A percentile compares a stretch with the other conserved stretches of the same genome.
phyloP scores from a whole-genome alignment of 306 rosid species.

The Argentina anserina region DNA sequence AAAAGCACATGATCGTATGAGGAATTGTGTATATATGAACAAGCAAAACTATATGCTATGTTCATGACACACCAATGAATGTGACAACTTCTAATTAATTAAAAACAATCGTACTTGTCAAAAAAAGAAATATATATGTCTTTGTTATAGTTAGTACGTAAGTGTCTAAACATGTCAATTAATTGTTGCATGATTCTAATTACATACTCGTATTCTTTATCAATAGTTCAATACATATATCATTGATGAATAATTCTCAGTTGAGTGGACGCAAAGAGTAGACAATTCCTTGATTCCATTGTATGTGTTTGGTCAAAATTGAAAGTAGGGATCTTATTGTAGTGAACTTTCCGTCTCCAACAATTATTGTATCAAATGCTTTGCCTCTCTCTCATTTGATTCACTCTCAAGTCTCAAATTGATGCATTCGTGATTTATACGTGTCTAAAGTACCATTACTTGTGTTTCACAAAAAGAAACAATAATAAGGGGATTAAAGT shows the following conservation, averaged over 20 bases:
- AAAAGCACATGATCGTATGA: background rate
- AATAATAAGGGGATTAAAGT: background rate
- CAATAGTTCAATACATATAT: background rate
- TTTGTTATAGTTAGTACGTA: background rate
- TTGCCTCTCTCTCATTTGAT: background rate
- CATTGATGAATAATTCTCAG: background rate
- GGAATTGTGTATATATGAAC: background rate
- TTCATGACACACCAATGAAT: background rate
- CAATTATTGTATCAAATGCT: slow-evolving; percentile 17
- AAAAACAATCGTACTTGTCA: background rate
- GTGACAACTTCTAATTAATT: background rate
- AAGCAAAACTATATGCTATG: background rate
- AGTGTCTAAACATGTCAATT: background rate
- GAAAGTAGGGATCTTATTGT: background rate
- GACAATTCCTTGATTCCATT: slow-evolving; percentile 9
- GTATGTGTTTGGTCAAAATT: background rate
- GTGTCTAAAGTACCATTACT: slow-evolving; percentile 1
- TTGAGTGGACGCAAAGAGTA: slow-evolving; percentile 2
- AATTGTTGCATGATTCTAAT: background rate
- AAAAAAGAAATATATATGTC: background rate
- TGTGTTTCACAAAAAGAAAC: slow-evolving; percentile 1
- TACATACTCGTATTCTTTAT: background rate
- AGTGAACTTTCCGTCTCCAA: slow-evolving; percentile 22
- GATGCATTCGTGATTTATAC: background rate
- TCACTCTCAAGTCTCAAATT: background rate